These are phyloP conservation scores for Penicillium nordicum DNA, from an alignment of 2,329 filamentous ascomycete genomes.

Conservation along the genomic window DNA sequence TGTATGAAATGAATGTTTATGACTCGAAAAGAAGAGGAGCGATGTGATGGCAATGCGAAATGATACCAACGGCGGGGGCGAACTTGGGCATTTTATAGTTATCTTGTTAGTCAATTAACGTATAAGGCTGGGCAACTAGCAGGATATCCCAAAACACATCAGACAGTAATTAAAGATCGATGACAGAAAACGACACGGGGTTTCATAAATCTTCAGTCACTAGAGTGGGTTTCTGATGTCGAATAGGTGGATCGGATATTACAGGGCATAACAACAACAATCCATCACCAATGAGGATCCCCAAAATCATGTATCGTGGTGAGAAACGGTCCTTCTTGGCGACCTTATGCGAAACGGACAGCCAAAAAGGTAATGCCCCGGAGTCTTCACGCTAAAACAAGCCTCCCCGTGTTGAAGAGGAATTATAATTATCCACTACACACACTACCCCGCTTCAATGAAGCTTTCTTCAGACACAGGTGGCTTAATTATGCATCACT, in stretches of 20 bases:
- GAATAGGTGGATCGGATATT: not conserved
- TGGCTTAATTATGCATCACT: slow-evolving; percentile 3
- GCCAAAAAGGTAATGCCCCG: not conserved
- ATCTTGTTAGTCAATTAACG: not conserved
- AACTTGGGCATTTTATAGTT: not conserved
- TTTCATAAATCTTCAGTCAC: not conserved
- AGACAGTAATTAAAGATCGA: not conserved
- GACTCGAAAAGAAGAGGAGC: not conserved
- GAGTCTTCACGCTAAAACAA: not conserved
- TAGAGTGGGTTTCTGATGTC: not conserved
- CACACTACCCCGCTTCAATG: not conserved
- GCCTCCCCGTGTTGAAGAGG: not conserved
- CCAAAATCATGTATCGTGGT: not conserved
- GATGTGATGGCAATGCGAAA: not conserved
- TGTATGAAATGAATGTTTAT: not conserved
- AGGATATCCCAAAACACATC: not conserved
- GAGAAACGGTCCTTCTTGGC: slow-evolving; percentile 1
- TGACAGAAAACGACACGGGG: slow-evolving; percentile 21
- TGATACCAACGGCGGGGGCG: not conserved
- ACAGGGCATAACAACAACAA: not conserved
- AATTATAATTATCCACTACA: not conserved
- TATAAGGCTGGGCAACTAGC: not conserved
- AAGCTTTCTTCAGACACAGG: slow-evolving; percentile 8
- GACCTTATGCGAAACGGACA: slow-evolving; percentile 8
- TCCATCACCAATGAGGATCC: not conserved